Evolutionary conservation across 257 asterid genomes (phyloP), one percentile per base, ranked within the genome.

Genomic region (Phtheirospermum japonicum): DNA sequence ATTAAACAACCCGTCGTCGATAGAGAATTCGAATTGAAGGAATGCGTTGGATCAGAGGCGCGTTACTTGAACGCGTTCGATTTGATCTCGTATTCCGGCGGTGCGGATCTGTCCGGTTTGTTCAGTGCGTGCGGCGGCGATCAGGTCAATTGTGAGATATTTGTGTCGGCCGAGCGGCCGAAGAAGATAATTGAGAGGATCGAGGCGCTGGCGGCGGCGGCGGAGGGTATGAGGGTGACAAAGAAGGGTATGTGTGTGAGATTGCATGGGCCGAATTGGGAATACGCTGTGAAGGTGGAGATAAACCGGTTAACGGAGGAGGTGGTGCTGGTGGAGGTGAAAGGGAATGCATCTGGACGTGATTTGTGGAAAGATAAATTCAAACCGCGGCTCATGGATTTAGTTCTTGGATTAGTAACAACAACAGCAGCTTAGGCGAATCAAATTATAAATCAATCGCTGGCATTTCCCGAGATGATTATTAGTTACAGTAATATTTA

Each of bases 241-340:
- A 61, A 68, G 2, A 70, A 72, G 30, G 76, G 75, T 68, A 57
- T 46, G 36, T 66, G 64, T 28, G 73, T 79, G 68, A 63, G 82
- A 36, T 10, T 82, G 60, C 75, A 75, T 13, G 85, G 79, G 71
- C 81, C 67, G 34, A 80, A 77, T 36, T 82, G 90, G 55, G 57
- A 76, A 39, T 82, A 58, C 48, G 69, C 65, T 0, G 49, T 78
- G 12, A 75, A 68, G 57, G 71, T 77, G 12, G 78, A 77, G 74
- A 75, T 83, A 18, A 75, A 77, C 76, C 83, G 79, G 81, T 36
- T 87, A 48, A 87, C 96, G 75, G 84, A 76, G 20, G 65, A 83
- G 59, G 78, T 85, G 76, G 84, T 81, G 37, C 67, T 87, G 64
- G 85, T 87, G 61, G 89, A 81, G 73, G 77, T 83, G 28, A 85